Evolutionary conservation across 1,284 basidiomycete genomes (phyloP), one percentile per base, ranked within the genome.

Genomic region (Apiotrichum gamsii): DNA sequence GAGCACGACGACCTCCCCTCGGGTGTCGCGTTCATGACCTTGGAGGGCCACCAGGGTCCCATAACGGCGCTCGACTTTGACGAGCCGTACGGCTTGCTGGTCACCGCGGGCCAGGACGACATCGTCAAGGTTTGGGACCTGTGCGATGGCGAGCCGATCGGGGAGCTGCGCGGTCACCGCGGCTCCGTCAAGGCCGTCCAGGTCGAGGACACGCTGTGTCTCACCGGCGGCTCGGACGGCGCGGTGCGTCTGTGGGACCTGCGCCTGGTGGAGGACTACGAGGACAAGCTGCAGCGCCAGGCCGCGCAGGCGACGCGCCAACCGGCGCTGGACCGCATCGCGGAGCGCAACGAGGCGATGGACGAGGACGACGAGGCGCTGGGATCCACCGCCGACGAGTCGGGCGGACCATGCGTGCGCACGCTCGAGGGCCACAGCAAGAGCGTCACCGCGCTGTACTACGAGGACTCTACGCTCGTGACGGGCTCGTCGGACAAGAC

Each of bases 401-500:
- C 85, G 59, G 81, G 82, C 60, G 61, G 63, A 25, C 72, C 87
- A 2, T 95, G 89, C 65, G 75, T 85, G 11, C 78, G 88, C 51
- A 75, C 83, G 4, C 73, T 97, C 30, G 89, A 93, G 63, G 94
- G 94, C 0, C 94, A 98, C 69, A 87, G 82, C 52, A 91, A 91
- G 70, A 82, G 85, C 14, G 89, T 97, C 38, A 93, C 93, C 1
- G 78, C 90, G 8, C 76, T 98, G 52, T 97, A 94, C 74, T 96
- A 96, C 64, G 94, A 97, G 72, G 90, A 91, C 57, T 82, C 87
- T 43, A 94, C 87, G 61, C 74, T 97, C 70, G 93, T 97, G 11
- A 95, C 93, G 2, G 95, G 95, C 39, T 94, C 94, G 4, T 90
- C 89, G 4, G 95, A 99, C 76, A 96, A 97, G 75, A 99, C 95